phyloP scores from a whole-genome alignment of 148 eudicot genomes.

The Rhododendron griersonianum region DNA sequence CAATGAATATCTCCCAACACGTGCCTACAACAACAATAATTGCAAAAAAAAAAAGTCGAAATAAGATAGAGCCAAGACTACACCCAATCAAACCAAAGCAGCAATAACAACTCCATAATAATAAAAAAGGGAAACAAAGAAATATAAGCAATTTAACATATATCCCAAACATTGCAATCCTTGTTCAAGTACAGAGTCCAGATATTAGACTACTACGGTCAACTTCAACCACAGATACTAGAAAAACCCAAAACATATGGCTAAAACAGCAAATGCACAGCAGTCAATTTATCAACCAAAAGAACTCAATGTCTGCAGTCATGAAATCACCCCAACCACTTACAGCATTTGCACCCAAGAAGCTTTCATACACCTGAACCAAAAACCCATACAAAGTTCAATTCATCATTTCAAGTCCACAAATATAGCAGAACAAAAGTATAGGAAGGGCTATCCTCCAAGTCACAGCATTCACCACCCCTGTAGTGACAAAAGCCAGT shows the following conservation, averaged over 20 bases:
- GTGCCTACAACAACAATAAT: too few species aligned
- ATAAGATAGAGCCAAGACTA: background rate
- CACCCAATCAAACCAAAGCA: background rate
- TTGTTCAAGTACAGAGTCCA: constrained; percentile 10
- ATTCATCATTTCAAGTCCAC: constrained; percentile 47
- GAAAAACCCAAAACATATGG: constrained; percentile 36
- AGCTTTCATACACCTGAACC: constrained; percentile 89
- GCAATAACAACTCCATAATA: background rate
- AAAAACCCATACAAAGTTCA: constrained; percentile 62
- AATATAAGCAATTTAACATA: background rate
- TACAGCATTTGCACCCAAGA: constrained; percentile 72
- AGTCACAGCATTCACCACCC: background rate
- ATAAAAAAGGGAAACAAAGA: background rate
- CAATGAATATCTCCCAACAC: too few species aligned
- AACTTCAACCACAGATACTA: constrained; percentile 23
- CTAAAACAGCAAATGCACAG: constrained; percentile 70
- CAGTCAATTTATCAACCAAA: constrained; percentile 80
- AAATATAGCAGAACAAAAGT: constrained; percentile 13
- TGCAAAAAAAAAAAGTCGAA: too few species aligned
- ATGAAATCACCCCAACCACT: constrained; percentile 89
- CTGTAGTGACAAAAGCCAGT: background rate
- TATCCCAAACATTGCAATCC: constrained; percentile 9
- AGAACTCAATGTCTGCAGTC: constrained; percentile 66
- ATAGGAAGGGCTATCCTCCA: background rate
- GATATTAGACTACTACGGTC: constrained; percentile 10